Conservation (phyloP, 306 rosid genomes). For the Ormosia semicastrata region DNA sequence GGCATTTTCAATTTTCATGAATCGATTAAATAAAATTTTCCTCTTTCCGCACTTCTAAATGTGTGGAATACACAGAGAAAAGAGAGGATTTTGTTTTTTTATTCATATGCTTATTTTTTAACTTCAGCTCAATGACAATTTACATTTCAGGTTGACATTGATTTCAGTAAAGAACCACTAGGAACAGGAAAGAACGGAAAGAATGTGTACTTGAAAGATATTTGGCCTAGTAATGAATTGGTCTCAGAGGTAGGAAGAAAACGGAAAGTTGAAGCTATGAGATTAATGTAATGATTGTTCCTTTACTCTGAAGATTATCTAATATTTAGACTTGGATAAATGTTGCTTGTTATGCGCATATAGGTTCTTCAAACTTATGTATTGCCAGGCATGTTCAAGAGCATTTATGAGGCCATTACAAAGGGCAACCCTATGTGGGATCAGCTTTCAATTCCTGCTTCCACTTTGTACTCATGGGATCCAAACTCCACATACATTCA, state of each 20-base stretch:
- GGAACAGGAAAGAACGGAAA: constrained; percentile 44
- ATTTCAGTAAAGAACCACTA: constrained; percentile 45
- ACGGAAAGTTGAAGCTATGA: neutral
- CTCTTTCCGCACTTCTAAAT: neutral
- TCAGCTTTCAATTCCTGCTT: constrained; percentile 29
- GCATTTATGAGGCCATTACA: constrained; percentile 37
- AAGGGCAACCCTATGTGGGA: constrained; percentile 45
- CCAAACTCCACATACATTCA: constrained; percentile 47
- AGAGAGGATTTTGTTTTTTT: neutral
- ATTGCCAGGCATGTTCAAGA: constrained; percentile 46
- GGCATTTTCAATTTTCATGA: neutral
- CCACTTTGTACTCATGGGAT: constrained; percentile 44
- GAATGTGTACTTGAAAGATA: constrained; percentile 39
- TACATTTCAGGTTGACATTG: constrained; percentile 44
- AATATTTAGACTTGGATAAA: neutral
- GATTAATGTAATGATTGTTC: neutral
- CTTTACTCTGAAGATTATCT: neutral
- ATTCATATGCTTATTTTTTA: neutral
- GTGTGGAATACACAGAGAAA: neutral
- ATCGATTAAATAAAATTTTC: neutral
- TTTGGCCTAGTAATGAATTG: constrained; percentile 55
- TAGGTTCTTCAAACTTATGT: constrained; percentile 41
- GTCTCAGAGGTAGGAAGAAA: constrained; percentile 30
- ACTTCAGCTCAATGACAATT: neutral
- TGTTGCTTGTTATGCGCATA: neutral